Evolutionary conservation across 1,284 basidiomycete species (phyloP).

Genomic region (Uromyces viciae-fabae): DNA sequence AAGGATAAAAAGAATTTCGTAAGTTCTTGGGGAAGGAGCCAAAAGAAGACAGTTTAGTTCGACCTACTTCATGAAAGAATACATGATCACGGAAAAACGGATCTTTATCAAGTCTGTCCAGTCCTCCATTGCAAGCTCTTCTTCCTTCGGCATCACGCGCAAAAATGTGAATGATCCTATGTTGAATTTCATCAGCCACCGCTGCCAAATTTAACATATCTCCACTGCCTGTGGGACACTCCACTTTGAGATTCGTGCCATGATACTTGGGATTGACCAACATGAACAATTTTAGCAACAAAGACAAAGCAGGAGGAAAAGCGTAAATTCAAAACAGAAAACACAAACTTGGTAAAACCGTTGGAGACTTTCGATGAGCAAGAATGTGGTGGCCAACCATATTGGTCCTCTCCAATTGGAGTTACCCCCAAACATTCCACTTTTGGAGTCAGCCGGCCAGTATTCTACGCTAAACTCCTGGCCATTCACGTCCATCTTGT

Average conservation of each 20-base stretch:
- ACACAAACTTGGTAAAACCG: conserved; percentile 81
- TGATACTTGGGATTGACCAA: no score
- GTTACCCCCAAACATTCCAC: conserved; percentile 98
- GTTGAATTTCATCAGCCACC: conserved; percentile 94
- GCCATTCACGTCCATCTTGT: conserved; percentile 88
- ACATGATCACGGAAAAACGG: conserved; percentile 96
- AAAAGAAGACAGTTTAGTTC: not conserved
- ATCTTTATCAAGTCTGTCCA: conserved; percentile 78
- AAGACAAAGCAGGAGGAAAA: conserved; percentile 52
- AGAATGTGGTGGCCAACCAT: conserved; percentile 89
- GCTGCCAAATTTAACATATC: conserved; percentile 87
- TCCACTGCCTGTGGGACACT: conserved; percentile 91
- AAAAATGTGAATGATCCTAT: conserved; percentile 95
- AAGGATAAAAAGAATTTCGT: conserved; percentile 3
- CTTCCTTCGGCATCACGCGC: conserved; percentile 78
- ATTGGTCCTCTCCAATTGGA: conserved; percentile 87
- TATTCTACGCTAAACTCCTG: conserved; percentile 87
- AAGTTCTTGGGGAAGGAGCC: not conserved
- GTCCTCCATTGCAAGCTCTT: conserved; percentile 86
- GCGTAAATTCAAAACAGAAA: conserved; percentile 66
- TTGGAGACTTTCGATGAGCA: conserved; percentile 81
- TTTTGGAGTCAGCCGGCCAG: conserved; percentile 95
- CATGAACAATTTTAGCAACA: conserved; percentile 51
- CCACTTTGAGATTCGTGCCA: conserved; percentile 60
- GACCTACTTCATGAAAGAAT: conserved; percentile 80